phyloP scores from a whole-genome alignment of 2,329 filamentous ascomycete genomes.

The Periconia macrospinosa region DNA sequence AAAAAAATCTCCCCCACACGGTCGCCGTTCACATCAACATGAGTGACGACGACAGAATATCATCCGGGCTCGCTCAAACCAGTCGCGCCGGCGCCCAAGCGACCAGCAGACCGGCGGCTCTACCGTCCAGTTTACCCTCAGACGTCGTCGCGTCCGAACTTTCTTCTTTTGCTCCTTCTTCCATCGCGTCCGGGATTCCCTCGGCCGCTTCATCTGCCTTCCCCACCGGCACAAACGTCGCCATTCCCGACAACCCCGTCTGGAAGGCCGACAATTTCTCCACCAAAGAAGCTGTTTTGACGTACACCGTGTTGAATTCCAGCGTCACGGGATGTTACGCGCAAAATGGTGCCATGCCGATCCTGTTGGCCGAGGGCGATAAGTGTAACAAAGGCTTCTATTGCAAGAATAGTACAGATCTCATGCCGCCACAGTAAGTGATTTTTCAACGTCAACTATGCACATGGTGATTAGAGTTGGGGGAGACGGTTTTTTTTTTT shows the following conservation, averaged over 20 bases:
- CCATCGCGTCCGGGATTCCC: not conserved
- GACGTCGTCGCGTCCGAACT: not conserved
- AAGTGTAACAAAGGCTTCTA: constrained; percentile 6
- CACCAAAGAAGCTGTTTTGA: constrained; percentile 1
- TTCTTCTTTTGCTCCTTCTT: not conserved
- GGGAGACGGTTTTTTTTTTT: no score
- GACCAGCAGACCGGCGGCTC: not conserved
- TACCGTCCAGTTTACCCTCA: not conserved
- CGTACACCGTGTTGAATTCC: constrained; percentile 2
- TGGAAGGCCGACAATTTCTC: constrained; percentile 4
- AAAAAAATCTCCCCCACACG: no score
- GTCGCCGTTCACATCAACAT: no score
- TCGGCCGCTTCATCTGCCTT: not conserved
- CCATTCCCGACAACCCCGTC: not conserved
- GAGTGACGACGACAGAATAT: no score
- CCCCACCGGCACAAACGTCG: not conserved
- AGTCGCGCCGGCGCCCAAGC: no score
- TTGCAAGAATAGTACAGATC: constrained; percentile 8
- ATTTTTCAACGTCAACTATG: no score
- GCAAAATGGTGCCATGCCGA: constrained; percentile 7
- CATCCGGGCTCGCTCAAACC: no score
- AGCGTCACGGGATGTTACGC: constrained; percentile 9
- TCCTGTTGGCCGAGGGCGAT: constrained; percentile 1
- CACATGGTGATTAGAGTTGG: not conserved
- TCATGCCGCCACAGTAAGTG: constrained; percentile 3